Percentiles rank a stretch among this genome's conserved stretches.
These are phyloP conservation scores for Earliella scabrosa DNA, from an alignment of 1,284 basidiomycete genomes.

Conservation along the genomic window DNA sequence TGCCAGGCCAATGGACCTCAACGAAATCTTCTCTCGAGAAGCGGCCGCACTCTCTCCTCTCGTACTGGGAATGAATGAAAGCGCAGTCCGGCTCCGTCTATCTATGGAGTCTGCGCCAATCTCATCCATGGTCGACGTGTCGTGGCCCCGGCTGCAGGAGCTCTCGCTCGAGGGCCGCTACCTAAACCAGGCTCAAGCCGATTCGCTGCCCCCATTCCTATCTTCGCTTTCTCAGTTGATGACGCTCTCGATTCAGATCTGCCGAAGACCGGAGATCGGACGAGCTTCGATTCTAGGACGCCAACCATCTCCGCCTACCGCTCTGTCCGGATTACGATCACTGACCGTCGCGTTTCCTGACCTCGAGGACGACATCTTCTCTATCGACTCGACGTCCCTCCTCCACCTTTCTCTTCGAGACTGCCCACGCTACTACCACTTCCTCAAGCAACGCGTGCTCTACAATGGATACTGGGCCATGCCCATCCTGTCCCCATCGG, in stretches of 20 bases:
- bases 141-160: not conserved
- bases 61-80: not conserved
- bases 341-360: slow-evolving; percentile 4
- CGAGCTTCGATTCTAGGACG: not conserved
- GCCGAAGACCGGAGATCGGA: not conserved
- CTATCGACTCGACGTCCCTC: not conserved
- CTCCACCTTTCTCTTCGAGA: slow-evolving; percentile 8
- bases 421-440: slow-evolving; percentile 8
- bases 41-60: not conserved
- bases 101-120: not conserved
- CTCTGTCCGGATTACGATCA: not conserved
- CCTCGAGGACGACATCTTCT: slow-evolving; percentile 7
- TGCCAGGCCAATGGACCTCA: not conserved
- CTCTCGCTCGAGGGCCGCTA: not conserved
- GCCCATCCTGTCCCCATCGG: not conserved
- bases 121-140: not conserved
- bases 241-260: not conserved
- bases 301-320: not conserved
- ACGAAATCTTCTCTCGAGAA: not conserved
- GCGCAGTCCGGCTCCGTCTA: not conserved
- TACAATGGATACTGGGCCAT: not conserved
- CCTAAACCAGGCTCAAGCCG: not conserved
- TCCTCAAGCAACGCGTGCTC: not conserved
- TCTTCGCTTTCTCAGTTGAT: not conserved
- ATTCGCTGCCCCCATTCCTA: not conserved